Percentiles rank a stretch among this genome's conserved stretches.
Evolutionary conservation across 108 stramenopile genomes (phyloP).

Genomic region (Stephanodiscus triporus): DNA sequence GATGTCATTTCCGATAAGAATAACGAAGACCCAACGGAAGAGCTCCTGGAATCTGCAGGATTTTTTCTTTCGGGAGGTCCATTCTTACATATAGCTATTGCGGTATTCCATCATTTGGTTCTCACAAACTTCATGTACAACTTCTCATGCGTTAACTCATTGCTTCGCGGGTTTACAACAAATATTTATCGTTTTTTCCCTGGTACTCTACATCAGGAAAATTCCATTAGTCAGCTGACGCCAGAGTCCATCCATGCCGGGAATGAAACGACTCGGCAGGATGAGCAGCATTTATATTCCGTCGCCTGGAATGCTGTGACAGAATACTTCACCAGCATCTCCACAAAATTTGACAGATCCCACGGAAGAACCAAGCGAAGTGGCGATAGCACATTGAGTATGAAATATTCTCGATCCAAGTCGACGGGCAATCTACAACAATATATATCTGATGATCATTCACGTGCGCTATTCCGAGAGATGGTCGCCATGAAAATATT

Average conservation of each 20-base stretch:
- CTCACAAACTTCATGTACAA: constrained; percentile 18
- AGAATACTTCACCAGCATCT: constrained; percentile 41
- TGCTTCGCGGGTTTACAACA: constrained; percentile 1
- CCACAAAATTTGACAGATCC: constrained; percentile 28
- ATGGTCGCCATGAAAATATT: constrained; percentile 58
- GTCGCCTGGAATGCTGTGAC: constrained; percentile 52
- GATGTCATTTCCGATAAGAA: not conserved
- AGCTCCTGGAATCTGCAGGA: constrained; percentile 69
- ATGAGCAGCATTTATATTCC: constrained; percentile 18
- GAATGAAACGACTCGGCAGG: not conserved
- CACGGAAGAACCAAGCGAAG: not conserved
- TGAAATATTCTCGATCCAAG: constrained; percentile 24
- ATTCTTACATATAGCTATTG: constrained; percentile 35
- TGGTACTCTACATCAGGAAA: not conserved
- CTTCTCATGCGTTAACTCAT: constrained; percentile 3
- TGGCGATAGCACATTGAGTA: not conserved
- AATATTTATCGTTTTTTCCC: not conserved
- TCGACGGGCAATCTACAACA: constrained; percentile 33
- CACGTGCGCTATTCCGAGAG: constrained; percentile 23
- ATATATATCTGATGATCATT: constrained; percentile 12
- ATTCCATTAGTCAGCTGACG: not conserved
- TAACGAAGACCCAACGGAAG: constrained; percentile 54
- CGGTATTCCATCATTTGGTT: constrained; percentile 42
- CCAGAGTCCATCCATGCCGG: not conserved
- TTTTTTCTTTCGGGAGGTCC: constrained; percentile 51